Percentiles rank a stretch among this genome's conserved stretches.
phyloP scores from a whole-genome alignment of 371 early-diverging fungal genomes.

The Coemansia sp. region DNA sequence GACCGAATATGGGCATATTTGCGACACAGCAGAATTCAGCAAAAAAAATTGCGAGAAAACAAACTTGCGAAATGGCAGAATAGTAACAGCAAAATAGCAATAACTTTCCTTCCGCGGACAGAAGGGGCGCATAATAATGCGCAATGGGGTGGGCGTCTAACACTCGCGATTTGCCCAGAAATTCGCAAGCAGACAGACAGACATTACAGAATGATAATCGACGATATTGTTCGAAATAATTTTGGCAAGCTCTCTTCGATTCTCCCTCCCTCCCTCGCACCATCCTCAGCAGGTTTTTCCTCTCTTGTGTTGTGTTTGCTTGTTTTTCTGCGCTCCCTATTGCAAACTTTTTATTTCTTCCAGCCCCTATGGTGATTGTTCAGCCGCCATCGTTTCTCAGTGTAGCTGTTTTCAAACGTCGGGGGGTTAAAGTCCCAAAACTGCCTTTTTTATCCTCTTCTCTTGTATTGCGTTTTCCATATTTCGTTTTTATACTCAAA shows the following conservation, averaged over 20 bases:
- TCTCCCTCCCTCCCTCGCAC: not conserved
- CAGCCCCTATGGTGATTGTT: not conserved
- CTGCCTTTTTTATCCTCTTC: not conserved
- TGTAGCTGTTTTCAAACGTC: not conserved
- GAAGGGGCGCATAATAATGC: not conserved
- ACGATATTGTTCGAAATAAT: not conserved
- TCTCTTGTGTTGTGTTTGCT: not conserved
- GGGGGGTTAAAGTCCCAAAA: not conserved
- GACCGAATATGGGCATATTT: not conserved
- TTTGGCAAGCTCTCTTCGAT: not conserved
- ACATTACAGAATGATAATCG: not conserved
- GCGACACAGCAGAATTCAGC: not conserved
- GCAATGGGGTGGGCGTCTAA: not conserved
- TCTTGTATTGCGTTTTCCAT: not conserved
- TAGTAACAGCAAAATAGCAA: not conserved
- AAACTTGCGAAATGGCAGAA: not conserved
- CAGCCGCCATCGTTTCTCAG: not conserved
- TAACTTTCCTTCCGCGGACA: not conserved
- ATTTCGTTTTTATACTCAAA: not conserved
- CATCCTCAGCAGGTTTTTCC: slow-evolving; percentile 1
- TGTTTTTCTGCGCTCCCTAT: not conserved
- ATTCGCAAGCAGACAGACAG: not conserved
- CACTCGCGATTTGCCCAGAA: not conserved
- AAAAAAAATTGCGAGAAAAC: not conserved
- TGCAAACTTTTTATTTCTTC: not conserved